A percentile compares a stretch with the other conserved stretches of the same genome.
These are phyloP conservation scores for Solanum pinnatisectum DNA, from an alignment of 257 asterid species.

Conservation along the genomic window DNA sequence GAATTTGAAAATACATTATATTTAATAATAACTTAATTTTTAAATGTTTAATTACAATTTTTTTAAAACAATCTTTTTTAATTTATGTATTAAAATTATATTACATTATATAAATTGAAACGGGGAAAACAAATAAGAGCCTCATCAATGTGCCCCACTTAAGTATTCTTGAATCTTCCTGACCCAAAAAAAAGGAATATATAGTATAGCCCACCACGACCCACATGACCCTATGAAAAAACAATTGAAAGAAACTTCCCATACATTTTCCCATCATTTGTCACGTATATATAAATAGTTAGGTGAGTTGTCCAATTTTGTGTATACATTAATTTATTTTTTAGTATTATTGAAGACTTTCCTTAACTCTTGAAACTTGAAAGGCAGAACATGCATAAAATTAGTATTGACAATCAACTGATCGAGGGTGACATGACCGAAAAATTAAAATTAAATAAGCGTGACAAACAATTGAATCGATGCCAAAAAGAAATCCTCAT, in stretches of 20 bases:
- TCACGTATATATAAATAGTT: background rate
- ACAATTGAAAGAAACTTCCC: background rate
- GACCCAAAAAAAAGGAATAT: background rate
- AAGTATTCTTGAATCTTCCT: background rate
- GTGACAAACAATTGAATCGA: background rate
- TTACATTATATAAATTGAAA: too few relatives aligned
- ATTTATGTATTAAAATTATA: too few relatives aligned
- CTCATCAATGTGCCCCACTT: background rate
- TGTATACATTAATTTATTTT: background rate
- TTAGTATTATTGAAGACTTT: background rate
- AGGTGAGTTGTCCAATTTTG: background rate
- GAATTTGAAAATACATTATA: too few relatives aligned
- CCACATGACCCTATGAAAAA: background rate
- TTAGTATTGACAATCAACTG: background rate
- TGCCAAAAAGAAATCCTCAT: background rate
- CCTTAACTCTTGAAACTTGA: background rate
- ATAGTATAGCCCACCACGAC: background rate
- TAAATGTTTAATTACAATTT: too few relatives aligned
- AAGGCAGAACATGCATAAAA: background rate
- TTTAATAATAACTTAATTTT: too few relatives aligned
- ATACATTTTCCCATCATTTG: background rate
- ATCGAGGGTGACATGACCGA: background rate
- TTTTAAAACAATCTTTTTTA: too few relatives aligned
- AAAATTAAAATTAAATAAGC: background rate
- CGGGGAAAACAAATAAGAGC: fast-evolving